Evolutionary conservation across 352 stramenopile species (phyloP).

Genomic region (Globisporangium middletonii): DNA sequence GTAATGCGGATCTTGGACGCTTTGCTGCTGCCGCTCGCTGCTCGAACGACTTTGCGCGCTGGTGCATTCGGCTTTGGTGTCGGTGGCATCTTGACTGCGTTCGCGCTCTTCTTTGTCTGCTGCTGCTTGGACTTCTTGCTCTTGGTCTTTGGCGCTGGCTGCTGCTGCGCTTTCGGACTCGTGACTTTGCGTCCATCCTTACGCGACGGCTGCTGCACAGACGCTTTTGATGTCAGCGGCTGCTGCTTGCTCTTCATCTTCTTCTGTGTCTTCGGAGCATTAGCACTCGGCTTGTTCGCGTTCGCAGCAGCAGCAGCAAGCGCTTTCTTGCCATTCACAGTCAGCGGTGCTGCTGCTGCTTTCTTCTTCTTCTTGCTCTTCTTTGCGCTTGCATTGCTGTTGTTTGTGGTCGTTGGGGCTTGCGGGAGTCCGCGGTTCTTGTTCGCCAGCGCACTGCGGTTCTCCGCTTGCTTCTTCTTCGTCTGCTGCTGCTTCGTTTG

Average conservation of each 20-base stretch:
- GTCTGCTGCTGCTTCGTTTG: slow-evolving; percentile 11
- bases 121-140: slow-evolving; percentile 9
- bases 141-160: slow-evolving; percentile 1
- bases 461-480: slow-evolving; percentile 18
- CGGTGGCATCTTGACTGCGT: background rate
- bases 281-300: slow-evolving; percentile 1
- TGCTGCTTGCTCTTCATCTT: slow-evolving; percentile 19
- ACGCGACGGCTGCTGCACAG: slow-evolving; percentile 14
- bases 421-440: slow-evolving; percentile 36
- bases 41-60: slow-evolving; percentile 16
- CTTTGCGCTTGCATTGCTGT: background rate
- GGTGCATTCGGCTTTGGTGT: background rate
- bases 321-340: slow-evolving; percentile 1
- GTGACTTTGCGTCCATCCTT: slow-evolving; percentile 7
- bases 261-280: background rate
- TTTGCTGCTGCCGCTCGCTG: slow-evolving; percentile 17
- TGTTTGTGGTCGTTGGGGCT: slow-evolving; percentile 2
- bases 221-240: background rate
- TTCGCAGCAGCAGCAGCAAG: background rate
- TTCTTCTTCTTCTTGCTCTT: background rate
- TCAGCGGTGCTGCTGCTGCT: background rate
- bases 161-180: slow-evolving; percentile 14
- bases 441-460: slow-evolving; percentile 35
- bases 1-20: slow-evolving; percentile 35
- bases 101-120: background rate